phyloP scores from a whole-genome alignment of 2,329 filamentous ascomycete genomes.

The Orbilia javanica region DNA sequence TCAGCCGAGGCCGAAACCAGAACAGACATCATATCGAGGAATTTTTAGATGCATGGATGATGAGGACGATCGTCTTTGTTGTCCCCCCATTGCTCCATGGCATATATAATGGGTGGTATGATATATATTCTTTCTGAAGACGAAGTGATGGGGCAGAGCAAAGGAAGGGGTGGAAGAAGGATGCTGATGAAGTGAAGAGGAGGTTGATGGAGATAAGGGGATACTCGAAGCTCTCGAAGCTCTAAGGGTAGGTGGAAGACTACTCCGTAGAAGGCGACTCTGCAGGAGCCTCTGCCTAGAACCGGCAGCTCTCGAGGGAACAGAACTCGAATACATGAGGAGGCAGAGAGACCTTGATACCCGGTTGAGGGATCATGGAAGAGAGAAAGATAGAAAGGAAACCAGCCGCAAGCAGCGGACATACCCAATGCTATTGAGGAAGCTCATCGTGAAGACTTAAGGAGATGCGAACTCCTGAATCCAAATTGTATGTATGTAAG shows the following conservation, averaged over 20 bases:
- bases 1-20: neutral
- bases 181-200: neutral
- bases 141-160: neutral
- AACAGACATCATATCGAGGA: neutral
- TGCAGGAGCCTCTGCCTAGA: neutral
- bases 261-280: too few relatives aligned
- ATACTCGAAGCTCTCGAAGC: neutral
- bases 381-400: too few relatives aligned
- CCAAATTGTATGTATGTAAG: neutral
- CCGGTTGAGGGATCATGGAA: too few relatives aligned
- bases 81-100: neutral
- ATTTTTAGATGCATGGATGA: neutral
- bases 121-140: neutral
- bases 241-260: neutral
- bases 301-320: neutral
- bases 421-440: conserved; percentile 53
- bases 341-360: conserved; percentile 4
- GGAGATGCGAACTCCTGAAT: neutral
- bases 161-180: neutral
- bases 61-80: neutral
- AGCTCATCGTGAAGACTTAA: conserved; percentile 39
- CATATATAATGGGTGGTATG: too few relatives aligned
- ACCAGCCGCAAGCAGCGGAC: conserved; percentile 11
- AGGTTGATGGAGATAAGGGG: neutral
- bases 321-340: neutral